A percentile compares a stretch with the other conserved stretches of the same genome.
Conservation (phyloP, 2,329 filamentous ascomycete genomes). For the Ascochyta viciae-villosae region DNA sequence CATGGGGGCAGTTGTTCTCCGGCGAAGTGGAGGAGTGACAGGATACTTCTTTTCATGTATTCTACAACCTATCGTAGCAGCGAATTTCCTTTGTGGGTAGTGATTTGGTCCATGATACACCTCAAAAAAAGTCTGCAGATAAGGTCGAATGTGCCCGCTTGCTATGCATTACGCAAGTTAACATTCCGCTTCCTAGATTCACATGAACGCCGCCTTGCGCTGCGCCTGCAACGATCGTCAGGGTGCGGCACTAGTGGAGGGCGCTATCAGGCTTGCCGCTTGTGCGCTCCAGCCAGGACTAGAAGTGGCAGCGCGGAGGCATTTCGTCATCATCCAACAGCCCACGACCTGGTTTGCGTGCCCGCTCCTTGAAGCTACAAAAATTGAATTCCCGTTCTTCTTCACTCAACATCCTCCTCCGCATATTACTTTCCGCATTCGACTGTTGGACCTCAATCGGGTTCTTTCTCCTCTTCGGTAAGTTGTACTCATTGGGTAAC, state of each 20-base stretch:
- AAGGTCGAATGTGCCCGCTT: background rate
- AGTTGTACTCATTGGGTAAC: conserved; percentile 32
- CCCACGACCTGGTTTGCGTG: conserved; percentile 41
- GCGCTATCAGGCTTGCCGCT: conserved; percentile 32
- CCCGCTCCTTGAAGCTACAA: conserved; percentile 35
- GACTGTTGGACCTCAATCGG: conserved; percentile 8
- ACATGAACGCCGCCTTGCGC: conserved; percentile 18
- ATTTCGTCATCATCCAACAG: conserved; percentile 48
- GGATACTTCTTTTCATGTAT: conserved; percentile 50
- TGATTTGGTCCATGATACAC: background rate
- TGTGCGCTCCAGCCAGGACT: conserved; percentile 30
- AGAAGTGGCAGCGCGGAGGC: conserved; percentile 28
- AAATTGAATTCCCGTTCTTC: conserved; percentile 21
- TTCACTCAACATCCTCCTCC: conserved; percentile 10
- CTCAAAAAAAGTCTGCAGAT: background rate
- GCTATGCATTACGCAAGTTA: background rate
- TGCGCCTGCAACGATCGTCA: conserved; percentile 34
- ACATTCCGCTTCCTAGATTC: conserved; percentile 12
- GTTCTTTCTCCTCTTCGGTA: conserved; percentile 33
- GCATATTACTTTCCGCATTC: conserved; percentile 8
- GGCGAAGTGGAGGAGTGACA: conserved; percentile 39
- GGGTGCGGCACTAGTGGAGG: conserved; percentile 28
- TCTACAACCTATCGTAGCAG: conserved; percentile 51
- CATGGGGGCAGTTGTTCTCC: conserved; percentile 41
- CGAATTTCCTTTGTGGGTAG: conserved; percentile 49